Percentiles rank a stretch among this genome's conserved stretches.
phyloP scores from a whole-genome alignment of 169 alveolate species.

The Sarcocystis neurona region DNA sequence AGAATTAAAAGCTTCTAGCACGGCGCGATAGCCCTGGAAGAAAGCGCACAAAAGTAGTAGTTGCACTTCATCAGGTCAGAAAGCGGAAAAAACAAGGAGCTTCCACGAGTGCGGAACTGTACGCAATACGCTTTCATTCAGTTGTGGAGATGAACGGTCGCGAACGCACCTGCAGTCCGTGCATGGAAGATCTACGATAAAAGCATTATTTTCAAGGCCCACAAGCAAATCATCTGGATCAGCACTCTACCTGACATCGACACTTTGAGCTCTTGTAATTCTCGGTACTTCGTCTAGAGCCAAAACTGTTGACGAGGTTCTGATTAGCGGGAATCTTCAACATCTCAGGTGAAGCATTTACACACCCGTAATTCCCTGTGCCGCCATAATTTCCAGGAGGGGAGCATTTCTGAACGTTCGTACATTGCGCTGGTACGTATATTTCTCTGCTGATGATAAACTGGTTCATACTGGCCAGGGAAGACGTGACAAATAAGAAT shows the following conservation, averaged over 20 bases:
- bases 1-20: conserved; percentile 89
- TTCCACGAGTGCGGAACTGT: neutral
- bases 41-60: too few relatives aligned
- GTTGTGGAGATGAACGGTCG: too few relatives aligned
- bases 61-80: too few relatives aligned
- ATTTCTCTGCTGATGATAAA: neutral
- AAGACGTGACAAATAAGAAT: conserved; percentile 78
- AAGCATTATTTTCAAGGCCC: neutral
- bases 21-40: conserved; percentile 90
- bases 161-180: conserved; percentile 57
- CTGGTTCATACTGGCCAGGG: conserved; percentile 76
- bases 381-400: conserved; percentile 51
- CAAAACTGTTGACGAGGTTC: conserved; percentile 70
- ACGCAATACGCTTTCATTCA: too few relatives aligned
- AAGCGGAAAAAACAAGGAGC: neutral
- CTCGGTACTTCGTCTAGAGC: conserved; percentile 90
- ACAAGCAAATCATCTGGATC: neutral
- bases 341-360: neutral
- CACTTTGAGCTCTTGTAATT: conserved; percentile 90
- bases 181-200: conserved; percentile 56
- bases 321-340: neutral
- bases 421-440: conserved; percentile 54
- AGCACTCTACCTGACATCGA: conserved; percentile 77
- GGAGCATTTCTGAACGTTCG: conserved; percentile 70
- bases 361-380: conserved; percentile 56